Percentiles rank a stretch among this genome's conserved stretches.
These are phyloP conservation scores for Conringia planisiliqua DNA, from an alignment of 345 rosid species.

Conservation along the genomic window DNA sequence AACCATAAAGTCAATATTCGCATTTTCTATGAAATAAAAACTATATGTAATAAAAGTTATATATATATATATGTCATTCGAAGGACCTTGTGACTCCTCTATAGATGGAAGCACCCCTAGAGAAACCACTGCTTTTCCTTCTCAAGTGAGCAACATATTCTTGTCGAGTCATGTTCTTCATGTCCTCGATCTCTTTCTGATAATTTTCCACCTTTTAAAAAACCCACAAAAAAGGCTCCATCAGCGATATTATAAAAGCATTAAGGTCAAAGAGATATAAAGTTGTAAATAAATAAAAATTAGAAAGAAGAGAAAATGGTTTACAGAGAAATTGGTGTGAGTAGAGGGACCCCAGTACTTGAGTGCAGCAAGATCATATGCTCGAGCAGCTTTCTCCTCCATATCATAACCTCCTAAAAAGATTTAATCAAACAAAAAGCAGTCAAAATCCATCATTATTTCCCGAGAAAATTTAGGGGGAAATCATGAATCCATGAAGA, in stretches of 20 bases:
- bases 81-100: conserved; percentile 93
- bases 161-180: conserved; percentile 86
- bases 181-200: conserved; percentile 68
- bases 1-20: conserved; percentile 8
- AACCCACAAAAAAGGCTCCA: not conserved
- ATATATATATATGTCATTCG: not conserved
- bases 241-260: conserved; percentile 2
- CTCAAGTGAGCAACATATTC: conserved; percentile 92
- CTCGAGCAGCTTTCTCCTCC: conserved; percentile 99
- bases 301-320: conserved; percentile 18
- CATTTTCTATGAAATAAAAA: not conserved
- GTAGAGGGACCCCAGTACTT: conserved; percentile 99
- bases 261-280: not conserved
- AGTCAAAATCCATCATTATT: conserved; percentile 32
- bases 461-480: conserved; percentile 27
- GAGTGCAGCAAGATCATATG: conserved; percentile 96
- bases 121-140: conserved; percentile 99
- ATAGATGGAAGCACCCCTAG: conserved; percentile 96
- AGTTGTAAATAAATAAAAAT: not conserved
- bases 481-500: conserved; percentile 31
- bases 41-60: not conserved
- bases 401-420: conserved; percentile 91
- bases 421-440: conserved; percentile 13
- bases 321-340: conserved; percentile 83
- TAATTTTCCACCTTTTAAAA: conserved; percentile 66